A percentile compares a stretch with the other conserved stretches of the same genome.
phyloP scores from a whole-genome alignment of 164 flowering plant species.

The Chimonanthus praecox region DNA sequence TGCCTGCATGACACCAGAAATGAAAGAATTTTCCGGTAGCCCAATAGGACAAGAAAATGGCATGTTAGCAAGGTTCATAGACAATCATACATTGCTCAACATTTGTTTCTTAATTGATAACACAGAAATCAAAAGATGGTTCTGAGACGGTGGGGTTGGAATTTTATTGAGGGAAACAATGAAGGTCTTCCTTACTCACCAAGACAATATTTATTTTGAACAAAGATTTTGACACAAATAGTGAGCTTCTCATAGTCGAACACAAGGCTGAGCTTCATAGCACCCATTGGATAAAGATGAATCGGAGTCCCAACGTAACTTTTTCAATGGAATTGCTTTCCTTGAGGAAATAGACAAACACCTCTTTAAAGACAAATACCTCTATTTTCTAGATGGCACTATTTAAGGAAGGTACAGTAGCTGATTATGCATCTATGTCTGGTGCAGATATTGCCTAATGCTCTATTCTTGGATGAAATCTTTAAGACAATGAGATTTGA shows the following conservation, averaged over 20 bases:
- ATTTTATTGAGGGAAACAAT: too few species aligned
- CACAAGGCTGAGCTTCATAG: background rate
- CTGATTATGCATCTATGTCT: too few species aligned
- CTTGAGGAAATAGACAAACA: too few species aligned
- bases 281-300: background rate
- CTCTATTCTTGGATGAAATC: too few species aligned
- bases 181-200: too few species aligned
- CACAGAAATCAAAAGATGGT: background rate
- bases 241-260: background rate
- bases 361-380: background rate
- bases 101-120: background rate
- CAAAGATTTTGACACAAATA: background rate
- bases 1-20: constrained; percentile 35
- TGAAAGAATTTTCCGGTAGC: background rate
- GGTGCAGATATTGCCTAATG: too few species aligned
- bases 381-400: background rate
- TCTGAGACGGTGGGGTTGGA: background rate
- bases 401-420: too few species aligned
- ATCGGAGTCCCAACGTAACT: too few species aligned
- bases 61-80: background rate
- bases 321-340: too few species aligned
- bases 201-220: too few species aligned
- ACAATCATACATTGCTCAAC: background rate
- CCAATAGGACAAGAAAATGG: background rate
- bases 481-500: too few species aligned